phyloP scores from a whole-genome alignment of 108 stramenopile species.

The Thalassiosira profunda region DNA sequence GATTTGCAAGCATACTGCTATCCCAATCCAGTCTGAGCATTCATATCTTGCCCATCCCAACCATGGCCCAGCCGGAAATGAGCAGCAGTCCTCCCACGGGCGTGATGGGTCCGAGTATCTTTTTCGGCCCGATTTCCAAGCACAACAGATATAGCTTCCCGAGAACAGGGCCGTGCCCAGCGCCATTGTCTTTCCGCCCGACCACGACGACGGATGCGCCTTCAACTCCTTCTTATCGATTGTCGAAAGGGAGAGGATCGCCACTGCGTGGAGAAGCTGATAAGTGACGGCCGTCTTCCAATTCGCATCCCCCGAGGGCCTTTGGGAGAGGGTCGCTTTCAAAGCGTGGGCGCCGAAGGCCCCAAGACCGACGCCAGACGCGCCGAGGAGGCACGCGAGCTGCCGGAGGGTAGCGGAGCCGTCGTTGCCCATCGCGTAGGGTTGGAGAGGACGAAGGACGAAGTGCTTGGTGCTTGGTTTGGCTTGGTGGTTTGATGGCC shows the following conservation, averaged over 20 bases:
- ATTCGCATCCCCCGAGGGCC: conserved; percentile 52
- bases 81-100: conserved; percentile 89
- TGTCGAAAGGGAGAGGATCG: conserved; percentile 70
- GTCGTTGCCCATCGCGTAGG: conserved; percentile 20
- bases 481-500: too few species aligned
- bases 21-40: background rate
- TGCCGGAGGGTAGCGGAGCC: conserved; percentile 47
- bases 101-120: conserved; percentile 81
- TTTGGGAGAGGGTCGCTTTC: conserved; percentile 54
- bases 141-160: conserved; percentile 75
- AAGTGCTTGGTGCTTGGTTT: too few species aligned
- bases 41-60: conserved; percentile 37
- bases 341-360: conserved; percentile 85
- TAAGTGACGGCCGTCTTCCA: conserved; percentile 87
- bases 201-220: conserved; percentile 6
- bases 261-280: conserved; percentile 84
- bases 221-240: conserved; percentile 23
- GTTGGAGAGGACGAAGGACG: background rate
- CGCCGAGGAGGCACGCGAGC: conserved; percentile 65
- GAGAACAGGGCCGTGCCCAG: conserved; percentile 78
- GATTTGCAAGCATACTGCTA: background rate
- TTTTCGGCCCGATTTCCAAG: conserved; percentile 78
- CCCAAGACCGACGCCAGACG: conserved; percentile 69
- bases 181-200: conserved; percentile 73
- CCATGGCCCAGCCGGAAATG: conserved; percentile 83